A percentile compares a stretch with the other conserved stretches of the same genome.
These are phyloP conservation scores for Alternaria hordeiaustralica DNA, from an alignment of 2,329 filamentous ascomycete genomes.

Conservation along the genomic window DNA sequence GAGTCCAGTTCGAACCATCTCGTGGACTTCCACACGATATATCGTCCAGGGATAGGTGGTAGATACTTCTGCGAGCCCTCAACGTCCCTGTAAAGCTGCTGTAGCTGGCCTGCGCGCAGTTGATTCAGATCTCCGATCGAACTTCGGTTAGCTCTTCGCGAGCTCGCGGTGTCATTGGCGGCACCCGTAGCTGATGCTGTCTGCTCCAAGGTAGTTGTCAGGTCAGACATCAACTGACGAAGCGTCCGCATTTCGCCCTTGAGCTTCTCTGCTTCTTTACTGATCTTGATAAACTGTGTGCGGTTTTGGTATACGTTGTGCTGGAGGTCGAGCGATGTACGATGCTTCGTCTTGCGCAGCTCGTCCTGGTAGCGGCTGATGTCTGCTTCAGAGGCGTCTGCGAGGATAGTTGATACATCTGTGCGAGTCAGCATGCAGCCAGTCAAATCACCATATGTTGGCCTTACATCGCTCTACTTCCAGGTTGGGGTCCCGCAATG, in stretches of 20 bases:
- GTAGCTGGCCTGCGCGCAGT: constrained; percentile 71
- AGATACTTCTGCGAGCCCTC: constrained; percentile 97
- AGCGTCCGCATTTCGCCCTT: constrained; percentile 95
- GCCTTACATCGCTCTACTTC: constrained; percentile 76
- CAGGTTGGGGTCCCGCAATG: constrained; percentile 79
- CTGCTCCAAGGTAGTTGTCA: constrained; percentile 64
- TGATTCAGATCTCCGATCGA: constrained; percentile 79
- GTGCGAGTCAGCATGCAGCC: constrained; percentile 10
- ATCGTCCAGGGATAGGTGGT: constrained; percentile 86
- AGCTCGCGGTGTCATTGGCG: constrained; percentile 47
- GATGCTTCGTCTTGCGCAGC: constrained; percentile 76
- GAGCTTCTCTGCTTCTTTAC: constrained; percentile 97
- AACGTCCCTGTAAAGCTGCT: constrained; percentile 94
- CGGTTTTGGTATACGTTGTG: constrained; percentile 97
- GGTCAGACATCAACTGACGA: constrained; percentile 87
- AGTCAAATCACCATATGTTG: constrained; percentile 1
- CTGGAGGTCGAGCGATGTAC: constrained; percentile 83
- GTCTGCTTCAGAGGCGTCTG: constrained; percentile 86
- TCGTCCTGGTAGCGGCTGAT: constrained; percentile 81
- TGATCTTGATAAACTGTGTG: constrained; percentile 98
- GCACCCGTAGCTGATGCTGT: constrained; percentile 51
- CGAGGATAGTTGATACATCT: constrained; percentile 73
- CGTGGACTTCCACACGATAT: constrained; percentile 90
- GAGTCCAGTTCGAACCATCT: constrained; percentile 97
- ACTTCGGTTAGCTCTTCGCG: constrained; percentile 74